Conservation (phyloP, 83 land plant genomes). For the Picea engelmannii region DNA sequence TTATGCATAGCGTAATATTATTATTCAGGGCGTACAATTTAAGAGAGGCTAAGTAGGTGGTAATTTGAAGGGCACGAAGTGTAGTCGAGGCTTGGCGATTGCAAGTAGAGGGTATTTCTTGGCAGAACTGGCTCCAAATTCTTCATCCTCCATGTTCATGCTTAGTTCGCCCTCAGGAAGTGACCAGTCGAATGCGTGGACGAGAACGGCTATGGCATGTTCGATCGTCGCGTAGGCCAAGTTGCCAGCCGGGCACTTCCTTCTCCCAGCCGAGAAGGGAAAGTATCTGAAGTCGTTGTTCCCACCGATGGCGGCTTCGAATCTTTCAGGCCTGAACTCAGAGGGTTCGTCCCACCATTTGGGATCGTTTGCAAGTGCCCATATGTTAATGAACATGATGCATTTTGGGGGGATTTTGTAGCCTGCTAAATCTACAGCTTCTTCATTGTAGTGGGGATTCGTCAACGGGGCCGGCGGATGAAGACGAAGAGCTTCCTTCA, state of each 20-base stretch:
- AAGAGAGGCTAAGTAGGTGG: no score
- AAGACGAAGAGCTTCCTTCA: slow-evolving; percentile 55
- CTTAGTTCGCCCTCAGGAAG: slow-evolving; percentile 45
- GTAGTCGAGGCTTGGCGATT: no score
- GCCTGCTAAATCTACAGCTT: slow-evolving; percentile 10
- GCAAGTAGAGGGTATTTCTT: background rate
- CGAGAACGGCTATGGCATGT: slow-evolving; percentile 54
- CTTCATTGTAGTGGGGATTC: slow-evolving; percentile 78
- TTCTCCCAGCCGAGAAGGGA: slow-evolving; percentile 76
- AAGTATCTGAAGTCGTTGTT: slow-evolving; percentile 63
- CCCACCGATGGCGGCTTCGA: slow-evolving; percentile 31
- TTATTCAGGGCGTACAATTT: no score
- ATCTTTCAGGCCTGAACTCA: no score
- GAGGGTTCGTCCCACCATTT: no score
- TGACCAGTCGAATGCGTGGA: slow-evolving; percentile 56
- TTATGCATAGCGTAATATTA: no score
- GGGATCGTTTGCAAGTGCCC: no score
- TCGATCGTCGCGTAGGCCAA: slow-evolving; percentile 66
- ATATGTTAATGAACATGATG: slow-evolving; percentile 14
- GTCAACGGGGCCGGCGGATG: slow-evolving; percentile 36
- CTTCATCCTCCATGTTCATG: background rate
- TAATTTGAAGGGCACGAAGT: no score
- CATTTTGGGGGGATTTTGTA: slow-evolving; percentile 60
- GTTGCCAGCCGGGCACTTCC: slow-evolving; percentile 82
- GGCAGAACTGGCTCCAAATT: no score